phyloP scores from a whole-genome alignment of 345 rosid species.

The Rhizophora mangle region DNA sequence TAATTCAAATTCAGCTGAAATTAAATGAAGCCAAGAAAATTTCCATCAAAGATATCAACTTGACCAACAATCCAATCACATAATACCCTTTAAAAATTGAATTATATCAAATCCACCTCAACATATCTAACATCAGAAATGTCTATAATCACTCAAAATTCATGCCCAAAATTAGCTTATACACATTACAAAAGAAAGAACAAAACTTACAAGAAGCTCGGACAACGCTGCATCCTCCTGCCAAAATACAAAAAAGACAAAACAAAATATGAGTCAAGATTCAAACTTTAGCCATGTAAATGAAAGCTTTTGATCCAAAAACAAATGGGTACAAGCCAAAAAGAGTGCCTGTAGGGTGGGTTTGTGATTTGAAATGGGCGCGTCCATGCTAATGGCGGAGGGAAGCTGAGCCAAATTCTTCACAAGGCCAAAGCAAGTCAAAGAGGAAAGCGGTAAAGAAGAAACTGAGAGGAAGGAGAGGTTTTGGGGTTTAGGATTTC shows the following conservation, averaged over 20 bases:
- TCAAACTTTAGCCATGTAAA: constrained; percentile 16
- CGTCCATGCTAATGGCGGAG: constrained; percentile 55
- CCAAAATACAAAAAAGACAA: not conserved
- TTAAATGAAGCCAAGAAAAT: not conserved
- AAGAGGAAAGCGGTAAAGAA: constrained; percentile 22
- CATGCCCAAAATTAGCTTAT: not conserved
- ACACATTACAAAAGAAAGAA: not conserved
- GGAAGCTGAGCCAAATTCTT: constrained; percentile 46
- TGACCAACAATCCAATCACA: no score
- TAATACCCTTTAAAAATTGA: no score
- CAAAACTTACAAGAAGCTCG: constrained; percentile 69
- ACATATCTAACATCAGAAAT: no score
- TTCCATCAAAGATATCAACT: not conserved
- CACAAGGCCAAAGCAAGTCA: constrained; percentile 36
- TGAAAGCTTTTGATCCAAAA: constrained; percentile 9
- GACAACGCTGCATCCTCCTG: constrained; percentile 65
- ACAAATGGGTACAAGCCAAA: constrained; percentile 12
- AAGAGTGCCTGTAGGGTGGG: constrained; percentile 43
- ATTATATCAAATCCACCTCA: no score
- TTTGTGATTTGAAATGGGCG: constrained; percentile 47
- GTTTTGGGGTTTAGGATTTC: constrained; percentile 31
- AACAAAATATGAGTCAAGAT: constrained; percentile 1
- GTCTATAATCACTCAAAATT: no score
- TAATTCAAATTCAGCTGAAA: constrained; percentile 3
- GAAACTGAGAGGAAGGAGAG: constrained; percentile 24